phyloP scores from a whole-genome alignment of 129 eudicot species.

The Daucus carota region DNA sequence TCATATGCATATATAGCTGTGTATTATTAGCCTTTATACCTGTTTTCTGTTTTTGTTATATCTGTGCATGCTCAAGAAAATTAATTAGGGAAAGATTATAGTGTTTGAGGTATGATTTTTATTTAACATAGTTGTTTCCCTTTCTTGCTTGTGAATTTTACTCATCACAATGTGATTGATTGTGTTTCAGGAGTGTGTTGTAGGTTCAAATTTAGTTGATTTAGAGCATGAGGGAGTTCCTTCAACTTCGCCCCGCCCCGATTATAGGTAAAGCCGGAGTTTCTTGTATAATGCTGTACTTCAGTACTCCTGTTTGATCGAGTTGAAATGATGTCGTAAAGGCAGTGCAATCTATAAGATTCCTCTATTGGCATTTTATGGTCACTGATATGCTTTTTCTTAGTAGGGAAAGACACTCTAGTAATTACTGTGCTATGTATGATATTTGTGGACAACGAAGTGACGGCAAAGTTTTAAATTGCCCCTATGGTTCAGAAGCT shows the following conservation, averaged over 20 bases:
- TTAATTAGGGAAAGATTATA: background rate
- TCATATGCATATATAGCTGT: no score
- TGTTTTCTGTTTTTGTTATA: no score
- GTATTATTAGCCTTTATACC: no score
- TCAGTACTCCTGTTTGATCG: background rate
- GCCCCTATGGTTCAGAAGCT: slow-evolving; percentile 31
- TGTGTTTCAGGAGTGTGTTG: background rate
- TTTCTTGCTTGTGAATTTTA: background rate
- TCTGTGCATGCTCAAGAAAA: background rate
- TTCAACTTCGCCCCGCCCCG: background rate
- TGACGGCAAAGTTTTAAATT: slow-evolving; percentile 42
- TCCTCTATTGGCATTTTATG: background rate
- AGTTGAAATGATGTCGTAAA: background rate
- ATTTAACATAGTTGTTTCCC: background rate
- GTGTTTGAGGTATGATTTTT: background rate
- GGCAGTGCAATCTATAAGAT: background rate
- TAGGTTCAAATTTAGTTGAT: background rate
- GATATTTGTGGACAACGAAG: slow-evolving; percentile 41
- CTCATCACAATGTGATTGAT: background rate
- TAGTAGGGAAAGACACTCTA: slow-evolving; percentile 23
- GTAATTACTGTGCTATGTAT: slow-evolving; percentile 39
- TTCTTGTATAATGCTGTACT: background rate
- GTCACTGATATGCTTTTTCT: background rate
- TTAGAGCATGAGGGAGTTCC: background rate
- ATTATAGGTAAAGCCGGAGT: background rate